phyloP scores from a whole-genome alignment of 179 eudicot species.

The Patellifolia procumbens region DNA sequence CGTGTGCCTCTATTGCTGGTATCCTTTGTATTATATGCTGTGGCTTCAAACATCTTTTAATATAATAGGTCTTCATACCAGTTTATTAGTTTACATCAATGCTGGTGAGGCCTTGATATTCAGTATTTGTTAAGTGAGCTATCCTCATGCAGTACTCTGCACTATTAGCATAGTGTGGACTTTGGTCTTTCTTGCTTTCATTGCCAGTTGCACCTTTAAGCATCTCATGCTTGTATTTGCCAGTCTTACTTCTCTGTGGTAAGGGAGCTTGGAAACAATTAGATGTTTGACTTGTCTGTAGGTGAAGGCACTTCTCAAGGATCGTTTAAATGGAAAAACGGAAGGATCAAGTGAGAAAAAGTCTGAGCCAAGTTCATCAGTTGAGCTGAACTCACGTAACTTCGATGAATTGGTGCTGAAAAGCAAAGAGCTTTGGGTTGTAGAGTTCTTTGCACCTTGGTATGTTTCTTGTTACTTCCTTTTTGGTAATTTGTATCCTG shows the following conservation, averaged over 20 bases:
- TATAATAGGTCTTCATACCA: background rate
- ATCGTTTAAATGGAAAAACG: conserved; percentile 74
- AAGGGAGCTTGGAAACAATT: conserved; percentile 1
- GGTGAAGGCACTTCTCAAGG: conserved; percentile 86
- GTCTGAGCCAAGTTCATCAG: conserved; percentile 80
- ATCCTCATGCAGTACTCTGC: background rate
- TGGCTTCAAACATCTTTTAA: background rate
- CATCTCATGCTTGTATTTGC: background rate
- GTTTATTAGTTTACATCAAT: background rate
- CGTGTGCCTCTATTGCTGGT: too few species aligned
- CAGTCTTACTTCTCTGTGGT: background rate
- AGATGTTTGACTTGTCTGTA: conserved; percentile 33
- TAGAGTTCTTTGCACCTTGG: conserved; percentile 99
- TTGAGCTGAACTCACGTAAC: conserved; percentile 79
- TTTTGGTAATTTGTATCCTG: background rate
- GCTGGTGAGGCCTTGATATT: background rate
- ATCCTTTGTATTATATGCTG: too few species aligned
- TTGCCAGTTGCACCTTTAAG: too few species aligned
- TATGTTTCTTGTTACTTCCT: conserved; percentile 36
- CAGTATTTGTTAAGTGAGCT: background rate
- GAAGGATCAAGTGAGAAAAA: conserved; percentile 86
- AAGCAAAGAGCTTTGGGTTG: conserved; percentile 95
- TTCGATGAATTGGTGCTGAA: conserved; percentile 83
- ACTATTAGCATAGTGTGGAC: background rate
- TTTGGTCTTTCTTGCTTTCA: background rate